phyloP scores from a whole-genome alignment of 1,284 basidiomycete genomes.

The Ustilago curta region DNA sequence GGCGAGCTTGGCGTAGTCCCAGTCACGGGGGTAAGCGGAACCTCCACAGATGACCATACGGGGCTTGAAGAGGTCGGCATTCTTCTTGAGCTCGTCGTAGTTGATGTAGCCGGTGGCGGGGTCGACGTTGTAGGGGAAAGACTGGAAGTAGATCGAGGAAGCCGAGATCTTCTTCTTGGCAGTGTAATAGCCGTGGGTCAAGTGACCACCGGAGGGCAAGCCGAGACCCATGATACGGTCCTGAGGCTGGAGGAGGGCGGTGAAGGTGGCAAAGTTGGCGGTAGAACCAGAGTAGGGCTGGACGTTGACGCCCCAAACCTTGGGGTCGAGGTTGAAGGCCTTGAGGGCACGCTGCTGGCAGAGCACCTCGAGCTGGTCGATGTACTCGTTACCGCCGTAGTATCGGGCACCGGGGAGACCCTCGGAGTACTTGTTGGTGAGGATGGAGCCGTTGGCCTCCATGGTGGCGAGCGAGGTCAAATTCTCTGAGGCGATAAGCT shows the following conservation, averaged over 20 bases:
- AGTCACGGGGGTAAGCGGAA: conserved; percentile 98
- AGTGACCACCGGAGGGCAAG: conserved; percentile 96
- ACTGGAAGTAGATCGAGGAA: conserved; percentile 99
- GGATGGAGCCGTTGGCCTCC: conserved; percentile 98
- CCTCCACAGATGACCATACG: conserved; percentile 96
- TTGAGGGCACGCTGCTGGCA: conserved; percentile 94
- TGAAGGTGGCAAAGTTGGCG: conserved; percentile 92
- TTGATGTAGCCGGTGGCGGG: conserved; percentile 84
- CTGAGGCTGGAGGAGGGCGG: conserved; percentile 95
- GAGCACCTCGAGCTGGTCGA: conserved; percentile 94
- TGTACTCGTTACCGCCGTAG: conserved; percentile 88
- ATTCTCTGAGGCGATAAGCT: conserved; percentile 91
- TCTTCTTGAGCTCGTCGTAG: conserved; percentile 83
- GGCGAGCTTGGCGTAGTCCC: conserved; percentile 79
- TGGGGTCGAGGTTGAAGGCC: conserved; percentile 94
- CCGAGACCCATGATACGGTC: conserved; percentile 99
- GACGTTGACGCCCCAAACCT: conserved; percentile 96
- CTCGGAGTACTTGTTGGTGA: conserved; percentile 93
- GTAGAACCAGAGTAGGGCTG: conserved; percentile 91
- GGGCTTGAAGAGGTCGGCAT: conserved; percentile 97
- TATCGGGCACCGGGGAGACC: conserved; percentile 85
- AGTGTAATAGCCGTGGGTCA: conserved; percentile 98
- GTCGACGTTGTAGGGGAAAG: conserved; percentile 89
- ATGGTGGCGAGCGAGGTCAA: conserved; percentile 73
- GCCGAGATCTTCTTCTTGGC: conserved; percentile 99